A percentile compares a stretch with the other conserved stretches of the same genome.
Conservation (phyloP, 139 green algal genomes). For the Klebsormidium nitens region DNA sequence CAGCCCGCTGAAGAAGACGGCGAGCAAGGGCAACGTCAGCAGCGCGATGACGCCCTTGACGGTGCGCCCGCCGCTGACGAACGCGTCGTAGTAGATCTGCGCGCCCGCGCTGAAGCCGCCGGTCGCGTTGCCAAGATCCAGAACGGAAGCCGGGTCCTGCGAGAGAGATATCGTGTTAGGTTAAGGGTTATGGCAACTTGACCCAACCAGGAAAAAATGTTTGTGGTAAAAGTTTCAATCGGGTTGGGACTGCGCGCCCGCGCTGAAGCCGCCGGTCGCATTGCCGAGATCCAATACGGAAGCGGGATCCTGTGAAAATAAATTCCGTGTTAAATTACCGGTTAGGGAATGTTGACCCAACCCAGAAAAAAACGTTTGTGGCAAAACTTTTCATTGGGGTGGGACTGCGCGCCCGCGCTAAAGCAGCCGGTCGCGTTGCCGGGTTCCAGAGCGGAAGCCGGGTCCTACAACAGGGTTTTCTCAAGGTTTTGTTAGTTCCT, state of each 20-base stretch:
- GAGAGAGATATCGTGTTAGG: too few species aligned
- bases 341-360: too few species aligned
- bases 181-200: too few species aligned
- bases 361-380: too few species aligned
- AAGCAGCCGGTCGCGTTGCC: background rate
- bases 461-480: too few species aligned
- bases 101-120: background rate
- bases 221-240: too few species aligned
- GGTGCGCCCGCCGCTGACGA: conserved; percentile 22
- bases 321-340: too few species aligned
- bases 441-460: too few species aligned
- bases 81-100: conserved; percentile 8
- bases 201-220: too few species aligned
- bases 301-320: background rate
- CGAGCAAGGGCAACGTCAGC: conserved; percentile 37
- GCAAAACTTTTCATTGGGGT: too few species aligned
- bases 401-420: background rate
- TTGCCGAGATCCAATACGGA: background rate
- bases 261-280: background rate
- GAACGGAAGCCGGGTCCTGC: background rate
- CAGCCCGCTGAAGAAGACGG: conserved; percentile 42
- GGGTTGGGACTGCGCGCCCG: background rate
- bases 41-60: conserved; percentile 32
- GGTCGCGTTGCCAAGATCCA: background rate
- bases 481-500: too few species aligned